Conservation (phyloP, 2,329 filamentous ascomycete genomes). For the Talaromyces sp. region DNA sequence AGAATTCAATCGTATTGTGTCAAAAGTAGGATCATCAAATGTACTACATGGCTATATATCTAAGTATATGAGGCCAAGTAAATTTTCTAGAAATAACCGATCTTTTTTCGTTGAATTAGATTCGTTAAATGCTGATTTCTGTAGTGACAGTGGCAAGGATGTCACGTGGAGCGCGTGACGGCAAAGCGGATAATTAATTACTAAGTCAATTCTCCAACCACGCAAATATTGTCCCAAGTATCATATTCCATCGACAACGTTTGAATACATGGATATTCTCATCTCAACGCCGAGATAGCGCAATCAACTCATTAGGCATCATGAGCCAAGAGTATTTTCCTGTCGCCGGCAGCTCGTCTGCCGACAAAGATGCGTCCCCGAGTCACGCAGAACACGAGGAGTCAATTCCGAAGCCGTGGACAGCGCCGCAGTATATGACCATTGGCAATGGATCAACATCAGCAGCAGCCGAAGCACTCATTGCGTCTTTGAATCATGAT, state of each 20-base stretch:
- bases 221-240: background rate
- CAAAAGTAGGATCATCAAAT: too few species aligned
- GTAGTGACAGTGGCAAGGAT: background rate
- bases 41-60: too few species aligned
- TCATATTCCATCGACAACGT: background rate
- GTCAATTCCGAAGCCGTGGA: conserved; percentile 26
- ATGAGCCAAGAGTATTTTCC: conserved; percentile 46
- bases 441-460: conserved; percentile 79
- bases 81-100: too few species aligned
- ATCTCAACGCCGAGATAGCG: conserved; percentile 8
- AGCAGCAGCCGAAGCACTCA: conserved; percentile 74
- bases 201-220: conserved; percentile 6
- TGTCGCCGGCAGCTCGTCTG: conserved; percentile 30
- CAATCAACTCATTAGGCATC: conserved; percentile 19
- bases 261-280: conserved; percentile 11
- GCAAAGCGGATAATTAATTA: background rate
- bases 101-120: too few species aligned
- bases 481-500: conserved; percentile 77
- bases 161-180: conserved; percentile 1
- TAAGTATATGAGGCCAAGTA: too few species aligned
- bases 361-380: conserved; percentile 36
- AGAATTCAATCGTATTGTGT: too few species aligned
- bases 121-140: background rate
- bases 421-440: conserved; percentile 72
- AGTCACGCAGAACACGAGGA: conserved; percentile 28